A percentile compares a stretch with the other conserved stretches of the same genome.
These are phyloP conservation scores for Amylocarpus encephaloides DNA, from an alignment of 2,329 filamentous ascomycete species.

Conservation along the genomic window DNA sequence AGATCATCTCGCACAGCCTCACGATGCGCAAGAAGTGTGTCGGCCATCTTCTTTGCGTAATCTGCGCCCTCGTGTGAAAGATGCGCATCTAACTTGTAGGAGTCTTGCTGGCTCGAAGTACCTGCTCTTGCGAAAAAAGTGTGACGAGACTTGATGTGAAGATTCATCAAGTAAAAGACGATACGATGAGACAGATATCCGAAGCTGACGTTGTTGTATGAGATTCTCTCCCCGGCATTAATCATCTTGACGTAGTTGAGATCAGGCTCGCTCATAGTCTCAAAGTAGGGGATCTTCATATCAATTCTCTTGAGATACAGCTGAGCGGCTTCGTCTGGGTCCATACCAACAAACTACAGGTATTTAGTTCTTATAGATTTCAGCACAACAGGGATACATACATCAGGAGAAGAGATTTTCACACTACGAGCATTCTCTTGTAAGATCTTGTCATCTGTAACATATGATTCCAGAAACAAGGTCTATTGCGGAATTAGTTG, in stretches of 20 bases:
- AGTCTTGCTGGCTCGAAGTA: conserved; percentile 79
- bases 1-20: conserved; percentile 69
- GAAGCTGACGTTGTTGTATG: conserved; percentile 96
- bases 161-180: conserved; percentile 94
- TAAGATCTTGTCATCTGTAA: conserved; percentile 87
- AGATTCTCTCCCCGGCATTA: conserved; percentile 86
- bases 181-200: conserved; percentile 95
- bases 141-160: conserved; percentile 91
- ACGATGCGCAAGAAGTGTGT: conserved; percentile 74
- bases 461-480: conserved; percentile 92
- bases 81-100: conserved; percentile 84
- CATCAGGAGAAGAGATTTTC: conserved; percentile 95
- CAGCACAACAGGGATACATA: conserved; percentile 36
- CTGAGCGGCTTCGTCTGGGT: conserved; percentile 82
- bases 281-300: conserved; percentile 88
- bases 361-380: not conserved
- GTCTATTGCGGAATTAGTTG: conserved; percentile 49
- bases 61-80: conserved; percentile 73
- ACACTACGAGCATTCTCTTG: conserved; percentile 95
- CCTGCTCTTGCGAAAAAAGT: conserved; percentile 92
- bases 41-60: conserved; percentile 81
- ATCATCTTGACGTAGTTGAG: conserved; percentile 99
- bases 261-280: conserved; percentile 91
- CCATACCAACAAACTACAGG: conserved; percentile 76
- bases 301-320: conserved; percentile 88